Base-by-base conservation (phyloP, 257 asterid species). In the Catharanthus roseus region DNA sequence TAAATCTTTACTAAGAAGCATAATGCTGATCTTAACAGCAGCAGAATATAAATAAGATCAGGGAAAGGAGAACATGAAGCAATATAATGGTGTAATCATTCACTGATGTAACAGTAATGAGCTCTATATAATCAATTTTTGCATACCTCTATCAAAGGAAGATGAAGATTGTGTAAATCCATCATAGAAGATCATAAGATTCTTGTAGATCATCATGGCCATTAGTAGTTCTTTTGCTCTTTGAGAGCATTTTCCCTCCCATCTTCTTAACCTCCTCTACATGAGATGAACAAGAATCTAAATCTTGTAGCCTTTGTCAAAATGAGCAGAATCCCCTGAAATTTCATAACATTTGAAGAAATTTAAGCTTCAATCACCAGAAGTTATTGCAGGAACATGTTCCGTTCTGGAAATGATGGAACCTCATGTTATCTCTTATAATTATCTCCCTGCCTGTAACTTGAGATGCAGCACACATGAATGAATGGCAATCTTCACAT, bases 401-500 rank as follows among this genome's bases (percentile, higher is more conserved):
- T 50, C 97, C 98, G 47, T 78, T 75, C 12, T 24, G 73, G 65
- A 93, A 88, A 80, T 89, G 97, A 77, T 93, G 98, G 80, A 93
- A 93, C 71, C 98, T 85, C 86, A 86, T 65, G 39, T 85, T 93
- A 80, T 93, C 97, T 83, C 98, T 86, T 19, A 89, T 81, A 26
- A 83, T 55, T 29, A 90, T 93, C 74, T 81, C 89, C 83, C 95
- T 84, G 75, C 84, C 85, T 28, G 73, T 80, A 41, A 88, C 53
- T 50, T 77, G 49, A 24, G 95, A 93, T 10, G 85, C 90, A 31
- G 80, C 77, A 64, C 89, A 79, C 95, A 90, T 87, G 51, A 90
- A 84, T 41, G 78, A 60, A 66, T 90, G 97, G 72, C 98, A 93
- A 64, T 93, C 97, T 76, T 86, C 97, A 53, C 97, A 93, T 55